These are phyloP conservation scores for Castanea mollissima DNA, from an alignment of 306 rosid species.

Conservation along the genomic window DNA sequence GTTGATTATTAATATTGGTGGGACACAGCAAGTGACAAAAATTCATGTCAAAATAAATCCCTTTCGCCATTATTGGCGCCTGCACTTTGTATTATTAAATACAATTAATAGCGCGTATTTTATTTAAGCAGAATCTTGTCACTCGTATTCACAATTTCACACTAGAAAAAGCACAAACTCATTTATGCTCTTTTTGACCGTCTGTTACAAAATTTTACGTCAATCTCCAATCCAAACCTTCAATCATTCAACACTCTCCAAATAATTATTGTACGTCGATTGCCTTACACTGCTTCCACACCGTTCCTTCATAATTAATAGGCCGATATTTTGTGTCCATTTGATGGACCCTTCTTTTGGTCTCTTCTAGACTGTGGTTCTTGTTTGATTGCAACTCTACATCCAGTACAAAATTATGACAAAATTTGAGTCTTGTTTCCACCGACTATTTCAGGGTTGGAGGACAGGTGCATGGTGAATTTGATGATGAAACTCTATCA, in stretches of 20 bases:
- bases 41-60: neutral
- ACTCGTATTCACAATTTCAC: slow-evolving; percentile 18
- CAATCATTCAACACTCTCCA: slow-evolving; percentile 11
- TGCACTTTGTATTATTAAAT: neutral
- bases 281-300: neutral
- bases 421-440: neutral
- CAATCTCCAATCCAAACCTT: slow-evolving; percentile 12
- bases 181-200: slow-evolving; percentile 10
- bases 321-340: neutral
- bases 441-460: slow-evolving; percentile 13
- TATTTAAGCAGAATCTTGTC: neutral
- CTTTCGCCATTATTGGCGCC: neutral
- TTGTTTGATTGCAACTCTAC: neutral
- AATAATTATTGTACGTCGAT: neutral
- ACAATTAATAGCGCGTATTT: neutral
- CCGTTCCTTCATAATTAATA: neutral
- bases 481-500: no score
- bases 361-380: neutral
- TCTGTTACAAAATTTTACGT: neutral
- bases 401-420: neutral
- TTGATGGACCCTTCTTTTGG: slow-evolving; percentile 7
- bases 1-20: neutral
- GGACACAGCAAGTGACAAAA: neutral
- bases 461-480: neutral
- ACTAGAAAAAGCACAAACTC: slow-evolving; percentile 3